These are phyloP conservation scores for Penicillium flavigenum DNA, from an alignment of 495 filamentous ascomycete genomes.

Conservation along the genomic window DNA sequence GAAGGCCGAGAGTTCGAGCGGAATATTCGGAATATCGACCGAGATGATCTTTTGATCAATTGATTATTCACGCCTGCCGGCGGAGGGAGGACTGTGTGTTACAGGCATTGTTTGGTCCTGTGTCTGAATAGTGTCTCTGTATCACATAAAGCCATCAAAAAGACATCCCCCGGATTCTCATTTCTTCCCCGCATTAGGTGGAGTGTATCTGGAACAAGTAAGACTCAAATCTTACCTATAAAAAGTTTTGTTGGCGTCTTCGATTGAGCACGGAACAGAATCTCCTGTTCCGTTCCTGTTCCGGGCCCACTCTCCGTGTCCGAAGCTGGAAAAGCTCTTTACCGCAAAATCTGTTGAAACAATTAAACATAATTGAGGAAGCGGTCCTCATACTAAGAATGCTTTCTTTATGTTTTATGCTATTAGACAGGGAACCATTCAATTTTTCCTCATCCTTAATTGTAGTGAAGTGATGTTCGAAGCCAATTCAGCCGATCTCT, in stretches of 20 bases:
- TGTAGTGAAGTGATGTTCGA: background rate
- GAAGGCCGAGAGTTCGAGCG: background rate
- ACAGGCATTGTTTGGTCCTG: background rate
- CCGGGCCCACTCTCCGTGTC: constrained; percentile 1
- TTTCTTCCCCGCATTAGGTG: constrained; percentile 1
- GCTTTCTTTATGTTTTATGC: background rate
- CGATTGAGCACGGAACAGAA: background rate
- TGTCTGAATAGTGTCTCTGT: background rate
- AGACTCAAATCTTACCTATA: constrained; percentile 1
- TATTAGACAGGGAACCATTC: background rate
- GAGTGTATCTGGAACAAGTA: background rate
- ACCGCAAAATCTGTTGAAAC: background rate
- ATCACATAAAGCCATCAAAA: background rate
- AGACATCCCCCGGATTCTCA: background rate
- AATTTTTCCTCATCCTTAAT: background rate
- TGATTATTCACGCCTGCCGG: background rate
- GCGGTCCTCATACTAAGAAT: background rate
- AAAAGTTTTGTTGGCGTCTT: background rate
- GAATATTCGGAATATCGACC: background rate
- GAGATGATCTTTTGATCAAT: background rate
- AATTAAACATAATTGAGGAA: background rate
- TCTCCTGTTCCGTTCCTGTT: background rate
- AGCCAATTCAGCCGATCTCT: background rate
- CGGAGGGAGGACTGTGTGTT: background rate
- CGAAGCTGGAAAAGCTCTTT: background rate